Percentiles rank a stretch among this genome's conserved stretches.
Conservation (phyloP, 2,329 filamentous ascomycete species). For the Orbilia javanica region DNA sequence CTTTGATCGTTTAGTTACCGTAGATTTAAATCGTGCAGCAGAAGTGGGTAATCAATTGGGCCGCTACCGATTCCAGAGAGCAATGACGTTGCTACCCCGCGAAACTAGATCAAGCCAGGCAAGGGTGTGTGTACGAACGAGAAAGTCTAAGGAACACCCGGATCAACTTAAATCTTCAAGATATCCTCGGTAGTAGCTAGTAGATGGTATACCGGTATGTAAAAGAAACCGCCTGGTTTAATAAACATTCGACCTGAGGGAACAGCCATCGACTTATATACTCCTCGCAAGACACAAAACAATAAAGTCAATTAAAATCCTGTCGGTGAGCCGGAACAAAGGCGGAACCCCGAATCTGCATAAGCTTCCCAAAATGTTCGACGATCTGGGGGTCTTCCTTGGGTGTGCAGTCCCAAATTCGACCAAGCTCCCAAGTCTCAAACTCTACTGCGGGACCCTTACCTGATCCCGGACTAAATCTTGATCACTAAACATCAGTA, state of each 20-base stretch:
- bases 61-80: background rate
- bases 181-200: background rate
- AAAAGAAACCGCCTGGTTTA: background rate
- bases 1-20: background rate
- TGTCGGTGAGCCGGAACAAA: slow-evolving; percentile 13
- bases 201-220: background rate
- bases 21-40: background rate
- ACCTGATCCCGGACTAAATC: slow-evolving; percentile 8
- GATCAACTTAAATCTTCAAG: background rate
- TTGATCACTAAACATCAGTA: slow-evolving; percentile 55
- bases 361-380: slow-evolving; percentile 17
- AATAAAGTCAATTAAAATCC: no score
- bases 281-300: slow-evolving; percentile 16
- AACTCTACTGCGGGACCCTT: slow-evolving; percentile 22
- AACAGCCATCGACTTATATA: slow-evolving; percentile 3
- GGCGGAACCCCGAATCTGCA: slow-evolving; percentile 16
- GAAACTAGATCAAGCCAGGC: background rate
- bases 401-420: background rate
- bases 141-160: background rate
- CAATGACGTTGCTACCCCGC: slow-evolving; percentile 25
- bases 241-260: background rate
- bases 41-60: no score
- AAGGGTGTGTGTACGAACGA: background rate
- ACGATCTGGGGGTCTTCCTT: slow-evolving; percentile 1
- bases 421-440: background rate